Base-by-base conservation (phyloP, 352 stramenopile genomes). In the Phytophthora vignae region DNA sequence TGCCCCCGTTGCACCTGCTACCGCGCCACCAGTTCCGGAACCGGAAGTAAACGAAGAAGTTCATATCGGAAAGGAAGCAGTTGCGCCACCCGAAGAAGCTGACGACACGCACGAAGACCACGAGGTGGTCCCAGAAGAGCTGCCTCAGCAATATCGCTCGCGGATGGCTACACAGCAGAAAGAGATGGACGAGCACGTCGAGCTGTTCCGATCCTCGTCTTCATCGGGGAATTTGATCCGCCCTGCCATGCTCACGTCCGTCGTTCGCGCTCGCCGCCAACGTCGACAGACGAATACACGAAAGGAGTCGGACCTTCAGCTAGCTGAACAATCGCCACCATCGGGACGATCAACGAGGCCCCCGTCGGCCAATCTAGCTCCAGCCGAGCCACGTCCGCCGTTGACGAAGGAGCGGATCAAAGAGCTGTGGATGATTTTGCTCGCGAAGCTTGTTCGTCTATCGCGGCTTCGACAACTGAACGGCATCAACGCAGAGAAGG, bases 361-460 rank as follows among this genome's bases (percentile, higher is more conserved):
- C 10, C 46, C 54, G 8, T 29, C 48, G 19, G 14, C 68, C 4
- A 44, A 48, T 55, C 7, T 7, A 25, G 42, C 17, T 29, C 29
- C 19, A 11, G 6, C 11, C 9, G 69, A 65, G 4, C 67, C 49
- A 6, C 79, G 64, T 3, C 57, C 52, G 6, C 79, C 81, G 17
- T 29, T 91, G 3, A 79, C 84, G 2, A 71, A 60, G 27, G 82
- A 78, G 3, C 60, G 64, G 27, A 83, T 90, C 57, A 70, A 68
- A 62, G 67, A 49, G 31, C 55, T 87, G 15, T 93, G 85, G 85
- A 60, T 71, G 1, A 74, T 72, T 7, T 75, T 91, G 31, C 85
- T 93, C 19, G 49, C 49, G 15, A 85, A 81, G 21, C 78, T 91
- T 29, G 67, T 93, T 21, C 83, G 89, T 48, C 46, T 93, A 53